Evolutionary conservation across 2,329 filamentous ascomycete species (phyloP), one percentile per base, ranked within the genome.

Genomic region (Alternaria arbusti): DNA sequence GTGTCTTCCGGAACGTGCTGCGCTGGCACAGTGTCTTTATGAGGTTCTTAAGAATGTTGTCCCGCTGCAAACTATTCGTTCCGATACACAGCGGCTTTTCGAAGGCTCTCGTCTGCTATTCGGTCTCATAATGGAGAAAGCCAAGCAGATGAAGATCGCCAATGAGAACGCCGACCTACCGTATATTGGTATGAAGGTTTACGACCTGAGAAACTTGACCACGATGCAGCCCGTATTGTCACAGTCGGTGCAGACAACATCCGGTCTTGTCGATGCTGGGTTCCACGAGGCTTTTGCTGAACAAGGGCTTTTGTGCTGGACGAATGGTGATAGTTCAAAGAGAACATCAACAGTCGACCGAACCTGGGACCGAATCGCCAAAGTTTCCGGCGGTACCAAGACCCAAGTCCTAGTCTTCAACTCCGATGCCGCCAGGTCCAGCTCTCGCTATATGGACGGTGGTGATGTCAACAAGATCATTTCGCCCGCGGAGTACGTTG

Each of bases 101-200:
- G 32, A 40, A 40, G 32, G 32, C 9, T 10, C 32, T 40, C 32
- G 32, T 40, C 15, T 40, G 4, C 4, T 40, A 1, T 40, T 40
- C 15, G 32, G 32, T n/a, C 15, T 40, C 0, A 40, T 40, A 40
- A 1, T 40, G 32, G 32, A 40, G 32, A 40, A 40, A 40, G 32
- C 32, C 4, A 40, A 40, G 10, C 32, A 40, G 1, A 5, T 40
- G 32, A 40, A 40, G 1, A 40, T 40, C 15, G 10, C 15, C 4
- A 40, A 1, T 1, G 4, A 40, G 2, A 2, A 40, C 0, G 4
- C 32, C 8, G 0, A 4, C 8, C 32, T 40, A n/a, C 4, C 32
- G 4, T 40, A 40, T 5, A 5, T 40, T 10, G 15, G 4, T 4
- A 40, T 40, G 32, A 40, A n/a, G 1, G 32, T 40, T n/a, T 40